A percentile compares a stretch with the other conserved stretches of the same genome.
These are phyloP conservation scores for Styphnolobium japonicum DNA, from an alignment of 306 rosid genomes.

Conservation along the genomic window DNA sequence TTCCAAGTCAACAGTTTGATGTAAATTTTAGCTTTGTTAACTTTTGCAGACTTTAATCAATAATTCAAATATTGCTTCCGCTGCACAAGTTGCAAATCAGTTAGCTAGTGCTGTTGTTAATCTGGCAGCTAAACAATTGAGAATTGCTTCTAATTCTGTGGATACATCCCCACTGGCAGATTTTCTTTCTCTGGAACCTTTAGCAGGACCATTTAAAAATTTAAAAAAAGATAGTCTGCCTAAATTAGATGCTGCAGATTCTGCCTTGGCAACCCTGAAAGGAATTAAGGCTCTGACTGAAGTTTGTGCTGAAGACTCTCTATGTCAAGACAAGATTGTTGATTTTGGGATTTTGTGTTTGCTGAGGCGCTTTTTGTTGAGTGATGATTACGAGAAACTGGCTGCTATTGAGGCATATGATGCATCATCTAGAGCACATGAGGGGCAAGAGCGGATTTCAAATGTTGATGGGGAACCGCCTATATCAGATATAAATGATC, in stretches of 20 bases:
- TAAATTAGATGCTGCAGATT: conserved; percentile 89
- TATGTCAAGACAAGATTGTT: conserved; percentile 56
- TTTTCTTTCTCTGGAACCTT: conserved; percentile 79
- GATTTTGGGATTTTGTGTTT: conserved; percentile 76
- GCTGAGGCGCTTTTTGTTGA: conserved; percentile 77
- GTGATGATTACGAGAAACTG: conserved; percentile 91
- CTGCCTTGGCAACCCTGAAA: conserved; percentile 86
- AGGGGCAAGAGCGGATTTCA: conserved; percentile 56
- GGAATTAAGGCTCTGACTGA: conserved; percentile 90
- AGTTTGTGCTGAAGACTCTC: conserved; percentile 66
- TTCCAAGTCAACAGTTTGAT: conserved; percentile 21
- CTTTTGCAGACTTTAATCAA: conserved; percentile 82
- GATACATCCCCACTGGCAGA: conserved; percentile 68
- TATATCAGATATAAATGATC: conserved; percentile 43
- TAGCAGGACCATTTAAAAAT: conserved; percentile 63
- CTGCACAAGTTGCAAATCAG: conserved; percentile 72
- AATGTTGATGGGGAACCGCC: conserved; percentile 44
- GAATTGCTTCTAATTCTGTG: conserved; percentile 46
- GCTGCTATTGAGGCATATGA: conserved; percentile 86
- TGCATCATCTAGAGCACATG: conserved; percentile 81
- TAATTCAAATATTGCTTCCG: conserved; percentile 73
- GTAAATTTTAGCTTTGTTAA: conserved; percentile 10
- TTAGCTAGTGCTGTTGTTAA: conserved; percentile 75
- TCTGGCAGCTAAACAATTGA: conserved; percentile 69
- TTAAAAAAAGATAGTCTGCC: conserved; percentile 60